Evolutionary conservation across 2,329 filamentous ascomycete species (phyloP).

Genomic region (Trichoderma sp.): DNA sequence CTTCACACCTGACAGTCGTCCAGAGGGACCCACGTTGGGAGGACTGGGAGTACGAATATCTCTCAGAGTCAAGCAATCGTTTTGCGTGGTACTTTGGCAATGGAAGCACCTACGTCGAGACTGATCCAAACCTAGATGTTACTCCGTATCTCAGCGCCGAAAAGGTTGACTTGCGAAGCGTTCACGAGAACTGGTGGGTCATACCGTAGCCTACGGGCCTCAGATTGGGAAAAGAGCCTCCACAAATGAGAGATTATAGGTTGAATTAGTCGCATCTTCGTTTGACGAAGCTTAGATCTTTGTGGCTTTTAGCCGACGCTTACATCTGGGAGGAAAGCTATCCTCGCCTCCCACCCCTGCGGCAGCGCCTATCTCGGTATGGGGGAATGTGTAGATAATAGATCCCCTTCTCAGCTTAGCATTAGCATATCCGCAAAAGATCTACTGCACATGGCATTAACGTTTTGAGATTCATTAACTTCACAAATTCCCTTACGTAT

Average conservation of each 20-base stretch:
- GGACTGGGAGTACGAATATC: constrained; percentile 57
- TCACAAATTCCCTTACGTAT: background rate
- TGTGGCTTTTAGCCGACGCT: constrained; percentile 14
- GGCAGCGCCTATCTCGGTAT: constrained; percentile 15
- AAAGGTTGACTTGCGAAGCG: constrained; percentile 61
- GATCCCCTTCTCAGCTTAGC: constrained; percentile 1
- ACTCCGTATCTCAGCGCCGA: constrained; percentile 64
- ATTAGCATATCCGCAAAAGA: background rate
- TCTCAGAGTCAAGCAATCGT: constrained; percentile 50
- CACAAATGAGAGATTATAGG: background rate
- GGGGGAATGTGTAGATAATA: background rate
- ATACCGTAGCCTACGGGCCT: constrained; percentile 36
- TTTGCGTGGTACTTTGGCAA: constrained; percentile 70
- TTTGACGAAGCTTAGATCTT: background rate
- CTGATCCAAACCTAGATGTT: constrained; percentile 59
- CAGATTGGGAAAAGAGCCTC: constrained; percentile 3
- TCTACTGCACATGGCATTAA: background rate
- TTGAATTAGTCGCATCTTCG: background rate
- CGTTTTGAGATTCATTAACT: background rate
- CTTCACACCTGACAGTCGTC: constrained; percentile 63
- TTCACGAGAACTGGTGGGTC: constrained; percentile 72
- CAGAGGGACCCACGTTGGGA: constrained; percentile 60
- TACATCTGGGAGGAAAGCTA: background rate
- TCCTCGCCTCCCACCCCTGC: background rate
- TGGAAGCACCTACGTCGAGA: constrained; percentile 65